Evolutionary conservation across 768 basidiomycete genomes (phyloP), one percentile per base, ranked within the genome.

Genomic region (Boletus patriciae): DNA sequence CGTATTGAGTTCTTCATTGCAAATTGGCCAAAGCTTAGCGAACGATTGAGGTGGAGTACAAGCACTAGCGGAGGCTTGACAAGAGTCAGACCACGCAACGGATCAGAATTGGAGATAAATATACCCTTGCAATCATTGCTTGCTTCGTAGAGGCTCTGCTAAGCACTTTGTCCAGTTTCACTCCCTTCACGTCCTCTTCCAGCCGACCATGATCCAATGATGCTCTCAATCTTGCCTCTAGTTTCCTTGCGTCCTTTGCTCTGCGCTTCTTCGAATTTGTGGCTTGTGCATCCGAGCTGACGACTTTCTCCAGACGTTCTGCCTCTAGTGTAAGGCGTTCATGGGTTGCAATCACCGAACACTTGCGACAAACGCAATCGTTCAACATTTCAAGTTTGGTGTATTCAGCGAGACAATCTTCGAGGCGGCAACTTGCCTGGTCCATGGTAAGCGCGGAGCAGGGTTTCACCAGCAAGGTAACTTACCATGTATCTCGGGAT

Each of bases 321-420:
- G 84, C 76, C 52, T 95, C 93, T 10, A 80, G 72, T 40, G 76
- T 70, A 52, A 95, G 78, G 46, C 85, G 78, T 46, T 75, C 75
- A 62, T 84, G 82, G 0, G 97, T 98, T 18, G 88, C 86, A 6
- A 85, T 75, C 58, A 98, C 76, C 2, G 94, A 92, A 68, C 97
- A 99, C 58, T 88, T 87, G 21, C 94, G 86, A 73, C 97, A 99
- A 27, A 93, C 85, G 64, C 94, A 96, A 66, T 95, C 94, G n/a
- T 82, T 83, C 45, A 99, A 79, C 36, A 90, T 73, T 69, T 99
- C 97, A 31, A 96, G 79, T 12, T 87, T 81, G 29, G 94, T 96
- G 70, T 95, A 97, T 43, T 96, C 90, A 55, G 83, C 83, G 12
- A 98, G 81, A 64, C 92, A 93, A 47, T 90, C 89, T 70, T 94